Evolutionary conservation across 768 basidiomycete species (phyloP), one percentile per base, ranked within the genome.

Genomic region (Clavaria fumosa): DNA sequence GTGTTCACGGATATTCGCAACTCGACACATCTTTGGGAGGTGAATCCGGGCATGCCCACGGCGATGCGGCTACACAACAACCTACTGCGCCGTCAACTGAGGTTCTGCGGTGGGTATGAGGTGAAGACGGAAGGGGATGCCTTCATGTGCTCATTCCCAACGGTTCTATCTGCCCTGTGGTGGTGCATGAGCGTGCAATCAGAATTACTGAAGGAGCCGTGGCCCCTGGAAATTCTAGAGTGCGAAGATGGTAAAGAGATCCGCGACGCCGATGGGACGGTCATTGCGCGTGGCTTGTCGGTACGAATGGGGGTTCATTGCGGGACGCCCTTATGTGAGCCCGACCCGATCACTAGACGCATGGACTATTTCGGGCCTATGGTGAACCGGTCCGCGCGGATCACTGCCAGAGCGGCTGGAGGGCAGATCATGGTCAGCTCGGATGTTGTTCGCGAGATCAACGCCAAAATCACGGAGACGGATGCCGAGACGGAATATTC

Each of bases 61-160:
- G 90, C 91, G 3, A 91, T 95, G 68, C 74, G 76, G 19, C 57
- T 89, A 46, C 95, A 99, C 59, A 91, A 97, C 53, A 67, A 61
- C 35, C 65, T 96, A 17, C 67, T 97, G 32, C 76, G 95, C 15
- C 70, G 91, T 4, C 77, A 81, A 43, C 62, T 96, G 22, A 75
- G 93, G 20, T 66, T 81, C 28, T 91, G 90, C 49, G 90, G 90
- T 20, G 95, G 95, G 1, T 99, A 97, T 55, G 89, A 96, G 59
- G 93, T 97, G 51, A 99, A 99, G 61, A 99, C 95, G 7, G 95
- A 99, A 76, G 95, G 95, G 20, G 95, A 97, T 50, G 78, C 93
- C 1, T 99, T 99, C 65, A 91, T 99, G 84, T 90, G 90, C 37
- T 88, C 93, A 15, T 99, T 99, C 69, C 83, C 86, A 2, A 84